phyloP scores from a whole-genome alignment of 108 stramenopile species.

The Pseudonitzschia multistriata region DNA sequence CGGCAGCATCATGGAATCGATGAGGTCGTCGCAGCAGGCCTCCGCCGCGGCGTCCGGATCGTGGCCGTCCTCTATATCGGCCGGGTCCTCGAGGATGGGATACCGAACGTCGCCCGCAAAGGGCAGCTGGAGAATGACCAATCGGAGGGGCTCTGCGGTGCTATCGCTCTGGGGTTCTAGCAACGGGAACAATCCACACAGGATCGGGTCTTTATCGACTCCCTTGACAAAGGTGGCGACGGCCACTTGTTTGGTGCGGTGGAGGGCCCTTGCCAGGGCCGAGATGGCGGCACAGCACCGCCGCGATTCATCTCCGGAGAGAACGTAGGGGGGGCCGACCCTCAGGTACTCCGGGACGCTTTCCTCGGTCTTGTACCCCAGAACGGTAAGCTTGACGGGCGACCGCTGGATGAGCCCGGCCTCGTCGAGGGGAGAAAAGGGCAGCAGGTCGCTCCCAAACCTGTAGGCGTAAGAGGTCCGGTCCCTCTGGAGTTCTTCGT shows the following conservation, averaged over 20 bases:
- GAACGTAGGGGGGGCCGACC: conserved; percentile 64
- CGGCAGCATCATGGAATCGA: conserved; percentile 72
- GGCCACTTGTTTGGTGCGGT: conserved; percentile 54
- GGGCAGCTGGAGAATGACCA: conserved; percentile 73
- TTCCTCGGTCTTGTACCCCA: conserved; percentile 60
- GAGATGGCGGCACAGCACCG: conserved; percentile 63
- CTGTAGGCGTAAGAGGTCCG: conserved; percentile 51
- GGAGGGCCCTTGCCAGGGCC: conserved; percentile 62
- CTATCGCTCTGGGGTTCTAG: conserved; percentile 8
- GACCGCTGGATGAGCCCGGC: conserved; percentile 54
- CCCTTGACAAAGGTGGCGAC: conserved; percentile 70
- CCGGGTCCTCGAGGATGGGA: background rate
- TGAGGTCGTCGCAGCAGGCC: conserved; percentile 59
- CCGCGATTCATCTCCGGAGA: conserved; percentile 61
- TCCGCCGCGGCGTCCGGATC: conserved; percentile 18
- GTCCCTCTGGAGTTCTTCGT: conserved; percentile 22
- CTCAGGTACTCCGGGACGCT: conserved; percentile 38
- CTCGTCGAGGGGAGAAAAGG: conserved; percentile 69
- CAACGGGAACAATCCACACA: conserved; percentile 73
- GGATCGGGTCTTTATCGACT: conserved; percentile 57
- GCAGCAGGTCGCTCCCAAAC: conserved; percentile 75
- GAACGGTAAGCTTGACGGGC: conserved; percentile 47
- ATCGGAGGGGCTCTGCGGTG: conserved; percentile 22
- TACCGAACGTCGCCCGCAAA: conserved; percentile 70
- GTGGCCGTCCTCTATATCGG: background rate